Evolutionary conservation across 768 basidiomycete species (phyloP).

Genomic region (Panellus pusillus): DNA sequence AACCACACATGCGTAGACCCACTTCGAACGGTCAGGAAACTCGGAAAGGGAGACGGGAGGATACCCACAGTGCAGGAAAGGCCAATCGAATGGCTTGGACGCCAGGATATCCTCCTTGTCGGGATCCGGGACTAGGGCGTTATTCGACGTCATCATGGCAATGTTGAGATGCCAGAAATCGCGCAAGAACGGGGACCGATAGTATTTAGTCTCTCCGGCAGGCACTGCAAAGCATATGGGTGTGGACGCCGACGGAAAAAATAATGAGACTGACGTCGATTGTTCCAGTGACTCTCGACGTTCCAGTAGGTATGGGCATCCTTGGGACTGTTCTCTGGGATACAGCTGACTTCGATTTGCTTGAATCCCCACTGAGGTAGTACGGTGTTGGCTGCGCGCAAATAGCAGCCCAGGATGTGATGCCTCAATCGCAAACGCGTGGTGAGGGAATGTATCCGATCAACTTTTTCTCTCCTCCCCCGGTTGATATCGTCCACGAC

Average conservation of each 20-base stretch:
- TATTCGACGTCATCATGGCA: conserved; percentile 99
- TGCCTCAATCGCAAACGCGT: conserved; percentile 88
- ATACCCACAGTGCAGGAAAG: conserved; percentile 75
- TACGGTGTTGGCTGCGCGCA: conserved; percentile 84
- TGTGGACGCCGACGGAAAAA: conserved; percentile 1
- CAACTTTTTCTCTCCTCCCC: conserved; percentile 54
- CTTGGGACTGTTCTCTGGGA: conserved; percentile 77
- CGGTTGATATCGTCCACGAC: conserved; percentile 87
- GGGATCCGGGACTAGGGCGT: conserved; percentile 94
- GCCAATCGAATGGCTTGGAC: conserved; percentile 92
- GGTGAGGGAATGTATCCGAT: conserved; percentile 84
- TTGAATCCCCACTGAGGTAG: conserved; percentile 99
- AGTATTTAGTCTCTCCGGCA: conserved; percentile 76
- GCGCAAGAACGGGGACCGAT: conserved; percentile 88
- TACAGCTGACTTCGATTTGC: conserved; percentile 95
- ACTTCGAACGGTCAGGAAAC: too few relatives aligned
- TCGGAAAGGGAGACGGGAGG: too few relatives aligned
- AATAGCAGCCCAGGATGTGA: conserved; percentile 75
- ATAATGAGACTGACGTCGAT: conserved; percentile 64
- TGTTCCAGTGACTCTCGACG: conserved; percentile 97
- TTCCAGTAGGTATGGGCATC: conserved; percentile 96
- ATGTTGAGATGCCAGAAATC: conserved; percentile 99
- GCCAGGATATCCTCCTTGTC: conserved; percentile 99
- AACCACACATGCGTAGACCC: conserved; percentile 90
- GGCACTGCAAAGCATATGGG: conserved; percentile 60